Evolutionary conservation across 192 early-diverging fungal species (phyloP).

Genomic region (Coemansia sp.): DNA sequence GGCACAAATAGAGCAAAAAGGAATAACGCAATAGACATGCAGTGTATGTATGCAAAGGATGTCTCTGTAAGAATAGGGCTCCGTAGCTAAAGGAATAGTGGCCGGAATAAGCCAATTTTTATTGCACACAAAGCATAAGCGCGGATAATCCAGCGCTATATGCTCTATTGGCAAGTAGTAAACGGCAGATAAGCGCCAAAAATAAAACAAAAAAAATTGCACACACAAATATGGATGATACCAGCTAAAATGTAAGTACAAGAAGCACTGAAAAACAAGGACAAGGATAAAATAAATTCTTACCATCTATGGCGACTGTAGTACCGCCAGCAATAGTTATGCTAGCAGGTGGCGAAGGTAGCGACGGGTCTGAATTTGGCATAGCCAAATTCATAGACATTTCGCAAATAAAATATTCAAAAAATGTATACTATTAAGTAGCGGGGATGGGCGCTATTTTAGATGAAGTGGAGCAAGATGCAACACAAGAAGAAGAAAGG

Average conservation of each 20-base stretch:
- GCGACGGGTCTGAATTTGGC: constrained; percentile 40
- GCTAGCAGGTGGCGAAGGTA: constrained; percentile 34
- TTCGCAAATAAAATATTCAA: constrained; percentile 14
- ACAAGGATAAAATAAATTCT: constrained; percentile 6
- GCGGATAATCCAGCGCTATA: background rate
- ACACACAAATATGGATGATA: constrained; percentile 8
- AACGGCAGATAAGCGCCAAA: background rate
- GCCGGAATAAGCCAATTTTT: background rate
- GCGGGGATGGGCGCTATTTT: background rate
- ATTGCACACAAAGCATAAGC: background rate
- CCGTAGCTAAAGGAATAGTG: too few species aligned
- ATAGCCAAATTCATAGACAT: constrained; percentile 31
- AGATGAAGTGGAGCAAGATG: background rate
- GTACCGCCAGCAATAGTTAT: constrained; percentile 33
- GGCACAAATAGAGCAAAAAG: too few species aligned
- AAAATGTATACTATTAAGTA: background rate
- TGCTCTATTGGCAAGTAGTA: background rate
- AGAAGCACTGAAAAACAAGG: background rate
- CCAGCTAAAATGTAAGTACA: background rate
- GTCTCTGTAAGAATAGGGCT: too few species aligned
- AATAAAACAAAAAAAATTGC: background rate
- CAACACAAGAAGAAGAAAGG: constrained; percentile 3
- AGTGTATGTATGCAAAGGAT: too few species aligned
- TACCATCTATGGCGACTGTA: constrained; percentile 37
- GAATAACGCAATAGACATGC: too few species aligned